phyloP scores from a whole-genome alignment of 306 rosid genomes.

The Begonia peltatifolia region DNA sequence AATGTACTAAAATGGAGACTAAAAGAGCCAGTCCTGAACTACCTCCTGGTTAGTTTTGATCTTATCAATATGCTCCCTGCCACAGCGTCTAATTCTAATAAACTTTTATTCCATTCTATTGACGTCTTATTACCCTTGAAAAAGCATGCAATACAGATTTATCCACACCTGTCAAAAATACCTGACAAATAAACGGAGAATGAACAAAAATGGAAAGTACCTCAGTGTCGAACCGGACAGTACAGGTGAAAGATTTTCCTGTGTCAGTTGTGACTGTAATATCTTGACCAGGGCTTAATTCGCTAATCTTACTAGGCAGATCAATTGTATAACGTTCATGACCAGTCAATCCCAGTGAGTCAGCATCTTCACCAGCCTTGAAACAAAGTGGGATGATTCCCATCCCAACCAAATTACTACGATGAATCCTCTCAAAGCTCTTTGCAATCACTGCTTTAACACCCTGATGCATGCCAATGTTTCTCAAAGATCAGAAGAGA shows the following conservation, averaged over 20 bases:
- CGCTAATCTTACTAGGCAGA: conserved; percentile 52
- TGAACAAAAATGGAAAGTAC: conserved; percentile 13
- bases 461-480: conserved; percentile 34
- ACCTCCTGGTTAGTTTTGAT: no score
- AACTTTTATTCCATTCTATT: no score
- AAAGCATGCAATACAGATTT: no score
- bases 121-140: no score
- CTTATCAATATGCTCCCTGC: no score
- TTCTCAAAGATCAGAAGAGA: conserved; percentile 1
- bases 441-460: conserved; percentile 89
- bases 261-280: conserved; percentile 60
- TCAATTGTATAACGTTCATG: conserved; percentile 81
- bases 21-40: no score
- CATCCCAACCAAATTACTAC: conserved; percentile 93
- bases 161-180: no score
- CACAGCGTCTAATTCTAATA: no score
- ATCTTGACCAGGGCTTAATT: conserved; percentile 88
- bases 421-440: conserved; percentile 89
- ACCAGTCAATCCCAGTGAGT: conserved; percentile 74
- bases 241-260: conserved; percentile 80
- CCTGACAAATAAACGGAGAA: no score
- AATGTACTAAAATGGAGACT: no score
- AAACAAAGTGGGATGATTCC: conserved; percentile 84
- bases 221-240: conserved; percentile 77
- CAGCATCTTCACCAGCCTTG: conserved; percentile 83